phyloP scores from a whole-genome alignment of 78 protist species.

The Dictyostelium discoideum region DNA sequence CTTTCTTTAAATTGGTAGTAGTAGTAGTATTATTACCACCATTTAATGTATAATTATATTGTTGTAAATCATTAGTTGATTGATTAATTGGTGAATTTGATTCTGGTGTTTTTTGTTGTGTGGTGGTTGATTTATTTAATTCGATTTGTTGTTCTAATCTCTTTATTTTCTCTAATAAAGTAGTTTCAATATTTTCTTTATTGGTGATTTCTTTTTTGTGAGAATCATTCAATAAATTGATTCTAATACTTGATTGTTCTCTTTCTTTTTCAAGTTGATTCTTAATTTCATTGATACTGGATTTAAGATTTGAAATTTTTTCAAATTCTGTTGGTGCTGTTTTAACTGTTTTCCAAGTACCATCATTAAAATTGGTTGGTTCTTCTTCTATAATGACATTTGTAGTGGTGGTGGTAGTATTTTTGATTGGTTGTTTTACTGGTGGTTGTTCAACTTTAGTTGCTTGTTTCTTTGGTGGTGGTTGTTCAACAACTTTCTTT shows the following conservation, averaged over 20 bases:
- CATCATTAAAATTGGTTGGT: constrained; percentile 6
- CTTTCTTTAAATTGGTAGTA: background rate
- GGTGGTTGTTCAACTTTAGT: background rate
- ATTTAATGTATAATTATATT: background rate
- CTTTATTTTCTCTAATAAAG: constrained; percentile 29
- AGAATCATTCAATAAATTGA: background rate
- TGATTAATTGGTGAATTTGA: constrained; percentile 21
- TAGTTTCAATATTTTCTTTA: background rate
- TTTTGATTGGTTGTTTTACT: background rate
- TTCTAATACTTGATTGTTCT: constrained; percentile 32
- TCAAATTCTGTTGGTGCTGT: constrained; percentile 44
- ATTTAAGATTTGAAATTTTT: constrained; percentile 24
- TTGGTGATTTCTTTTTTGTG: background rate
- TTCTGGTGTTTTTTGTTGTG: constrained; percentile 1
- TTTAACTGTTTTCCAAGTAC: constrained; percentile 44
- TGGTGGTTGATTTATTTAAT: background rate
- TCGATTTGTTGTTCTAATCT: constrained; percentile 31
- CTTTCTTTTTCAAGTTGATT: constrained; percentile 17
- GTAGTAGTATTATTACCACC: background rate
- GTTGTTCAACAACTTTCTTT: constrained; percentile 12
- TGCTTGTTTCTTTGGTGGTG: background rate
- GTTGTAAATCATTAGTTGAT: background rate
- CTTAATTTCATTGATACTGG: background rate
- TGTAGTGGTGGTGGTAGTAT: background rate
- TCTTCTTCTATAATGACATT: background rate